These are phyloP conservation scores for Collybiopsis confluens DNA, from an alignment of 768 basidiomycete species.

Conservation along the genomic window DNA sequence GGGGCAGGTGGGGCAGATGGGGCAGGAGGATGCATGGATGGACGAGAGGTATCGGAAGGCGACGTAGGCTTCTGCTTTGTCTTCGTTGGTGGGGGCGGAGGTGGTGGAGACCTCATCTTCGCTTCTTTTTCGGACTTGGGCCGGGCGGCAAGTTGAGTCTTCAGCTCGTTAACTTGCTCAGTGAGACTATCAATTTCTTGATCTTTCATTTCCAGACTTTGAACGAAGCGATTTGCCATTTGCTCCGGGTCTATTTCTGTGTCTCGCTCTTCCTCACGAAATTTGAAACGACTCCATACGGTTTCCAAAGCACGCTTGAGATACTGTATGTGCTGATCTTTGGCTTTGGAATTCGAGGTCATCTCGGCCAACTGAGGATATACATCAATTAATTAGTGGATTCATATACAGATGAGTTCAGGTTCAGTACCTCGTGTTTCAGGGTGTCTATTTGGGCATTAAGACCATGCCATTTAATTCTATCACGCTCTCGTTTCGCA, in stretches of 20 bases:
- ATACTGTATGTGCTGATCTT: slow-evolving; percentile 71
- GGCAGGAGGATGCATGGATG: too few species aligned
- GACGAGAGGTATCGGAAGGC: slow-evolving; percentile 4
- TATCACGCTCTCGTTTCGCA: slow-evolving; percentile 71
- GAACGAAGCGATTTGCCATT: slow-evolving; percentile 70
- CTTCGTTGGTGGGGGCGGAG: slow-evolving; percentile 53
- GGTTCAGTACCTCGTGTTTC: slow-evolving; percentile 67
- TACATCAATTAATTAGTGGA: background rate
- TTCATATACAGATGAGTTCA: slow-evolving; percentile 13
- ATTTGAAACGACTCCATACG: slow-evolving; percentile 75
- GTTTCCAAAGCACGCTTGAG: slow-evolving; percentile 86
- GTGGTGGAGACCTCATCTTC: slow-evolving; percentile 62
- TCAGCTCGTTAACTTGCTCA: slow-evolving; percentile 45
- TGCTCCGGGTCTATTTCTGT: slow-evolving; percentile 59
- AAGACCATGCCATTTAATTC: slow-evolving; percentile 64
- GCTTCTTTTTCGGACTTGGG: slow-evolving; percentile 68
- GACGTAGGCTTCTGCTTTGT: slow-evolving; percentile 20
- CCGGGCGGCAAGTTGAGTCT: slow-evolving; percentile 45
- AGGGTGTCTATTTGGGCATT: slow-evolving; percentile 71
- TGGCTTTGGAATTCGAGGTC: slow-evolving; percentile 30
- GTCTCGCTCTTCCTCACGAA: slow-evolving; percentile 47
- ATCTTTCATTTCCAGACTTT: slow-evolving; percentile 65
- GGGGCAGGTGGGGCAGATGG: slow-evolving; percentile 23
- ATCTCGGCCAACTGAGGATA: background rate
- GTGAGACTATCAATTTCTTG: slow-evolving; percentile 51